These are phyloP conservation scores for Isoetes engelmannii DNA, from an alignment of 83 land plant species.

Conservation along the genomic window DNA sequence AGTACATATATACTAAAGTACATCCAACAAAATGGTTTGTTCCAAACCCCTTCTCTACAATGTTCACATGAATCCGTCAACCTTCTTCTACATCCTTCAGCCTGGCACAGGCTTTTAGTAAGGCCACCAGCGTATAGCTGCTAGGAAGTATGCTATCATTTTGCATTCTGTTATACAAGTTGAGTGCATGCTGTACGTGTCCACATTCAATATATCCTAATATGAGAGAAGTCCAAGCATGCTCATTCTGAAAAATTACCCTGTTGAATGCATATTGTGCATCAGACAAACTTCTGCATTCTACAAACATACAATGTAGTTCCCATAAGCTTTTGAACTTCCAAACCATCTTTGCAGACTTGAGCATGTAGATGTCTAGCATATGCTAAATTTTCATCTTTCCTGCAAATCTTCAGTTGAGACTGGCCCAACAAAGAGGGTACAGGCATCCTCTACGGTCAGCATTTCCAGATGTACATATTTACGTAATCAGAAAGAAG, in stretches of 20 bases:
- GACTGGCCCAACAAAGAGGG: too few relatives aligned
- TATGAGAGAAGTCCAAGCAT: too few relatives aligned
- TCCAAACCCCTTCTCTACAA: not conserved
- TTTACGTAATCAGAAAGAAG: too few relatives aligned
- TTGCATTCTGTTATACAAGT: not conserved
- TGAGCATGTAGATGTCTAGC: too few relatives aligned
- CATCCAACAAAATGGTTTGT: not conserved
- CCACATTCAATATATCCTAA: not conserved
- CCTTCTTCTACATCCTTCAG: conserved; percentile 7
- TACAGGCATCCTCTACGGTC: too few relatives aligned
- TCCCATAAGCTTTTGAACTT: too few relatives aligned
- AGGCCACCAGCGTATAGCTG: conserved; percentile 1
- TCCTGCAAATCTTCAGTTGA: too few relatives aligned
- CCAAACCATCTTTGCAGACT: too few relatives aligned
- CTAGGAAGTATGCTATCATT: not conserved
- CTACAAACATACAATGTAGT: not conserved
- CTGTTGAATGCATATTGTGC: not conserved
- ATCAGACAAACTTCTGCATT: not conserved
- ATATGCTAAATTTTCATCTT: too few relatives aligned
- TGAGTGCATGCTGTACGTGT: not conserved
- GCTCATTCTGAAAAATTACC: not conserved
- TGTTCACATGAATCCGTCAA: not conserved
- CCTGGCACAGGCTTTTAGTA: not conserved
- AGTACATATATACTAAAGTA: conserved; percentile 3
- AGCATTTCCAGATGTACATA: too few relatives aligned